phyloP scores from a whole-genome alignment of 2,329 filamentous ascomycete species.

The Nigrograna mackinnonii region DNA sequence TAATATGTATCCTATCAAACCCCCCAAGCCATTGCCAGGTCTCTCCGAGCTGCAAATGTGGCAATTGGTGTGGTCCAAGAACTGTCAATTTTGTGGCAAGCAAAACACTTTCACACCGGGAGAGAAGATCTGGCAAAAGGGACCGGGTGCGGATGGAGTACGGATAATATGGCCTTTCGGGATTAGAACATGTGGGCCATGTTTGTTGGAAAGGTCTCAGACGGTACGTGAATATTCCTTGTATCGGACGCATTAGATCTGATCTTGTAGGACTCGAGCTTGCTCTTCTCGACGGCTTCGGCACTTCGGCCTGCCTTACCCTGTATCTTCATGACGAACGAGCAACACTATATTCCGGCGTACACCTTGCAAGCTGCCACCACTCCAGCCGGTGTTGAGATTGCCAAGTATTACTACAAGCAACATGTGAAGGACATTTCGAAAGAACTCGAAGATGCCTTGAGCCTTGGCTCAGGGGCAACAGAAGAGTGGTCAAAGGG shows the following conservation, averaged over 20 bases:
- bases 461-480: constrained; percentile 67
- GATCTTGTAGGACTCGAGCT: constrained; percentile 65
- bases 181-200: constrained; percentile 67
- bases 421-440: constrained; percentile 66
- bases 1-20: constrained; percentile 64
- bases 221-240: constrained; percentile 58
- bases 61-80: constrained; percentile 64
- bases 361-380: constrained; percentile 57
- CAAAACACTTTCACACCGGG: constrained; percentile 27
- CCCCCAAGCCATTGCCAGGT: constrained; percentile 69
- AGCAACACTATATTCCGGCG: constrained; percentile 63
- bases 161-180: constrained; percentile 73
- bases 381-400: constrained; percentile 51
- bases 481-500: constrained; percentile 81
- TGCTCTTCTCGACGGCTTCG: constrained; percentile 66
- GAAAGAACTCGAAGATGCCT: constrained; percentile 65
- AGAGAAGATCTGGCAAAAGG: constrained; percentile 57
- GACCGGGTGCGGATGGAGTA: constrained; percentile 65
- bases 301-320: constrained; percentile 70
- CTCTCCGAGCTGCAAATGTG: constrained; percentile 78
- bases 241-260: constrained; percentile 24
- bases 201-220: constrained; percentile 62
- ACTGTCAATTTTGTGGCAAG: constrained; percentile 71
- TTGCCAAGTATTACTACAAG: constrained; percentile 70
- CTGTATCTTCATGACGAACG: constrained; percentile 66